Evolutionary conservation across 2,329 filamentous ascomycete species (phyloP).

Genomic region (Waltergamsia citrina): DNA sequence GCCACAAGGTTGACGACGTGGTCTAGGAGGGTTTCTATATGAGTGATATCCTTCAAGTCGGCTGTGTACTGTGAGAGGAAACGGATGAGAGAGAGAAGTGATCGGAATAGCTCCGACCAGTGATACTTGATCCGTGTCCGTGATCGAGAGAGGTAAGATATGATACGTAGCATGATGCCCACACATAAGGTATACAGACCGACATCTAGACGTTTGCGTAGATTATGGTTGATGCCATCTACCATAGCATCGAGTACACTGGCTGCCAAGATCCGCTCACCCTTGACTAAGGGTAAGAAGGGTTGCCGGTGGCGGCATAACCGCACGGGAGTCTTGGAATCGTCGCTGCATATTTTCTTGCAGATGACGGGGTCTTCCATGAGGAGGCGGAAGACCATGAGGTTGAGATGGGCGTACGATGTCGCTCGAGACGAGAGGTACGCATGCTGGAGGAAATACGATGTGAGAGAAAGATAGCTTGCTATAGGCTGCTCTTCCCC

Average conservation of each 20-base stretch:
- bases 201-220: constrained; percentile 75
- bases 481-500: constrained; percentile 66
- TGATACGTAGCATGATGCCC: constrained; percentile 70
- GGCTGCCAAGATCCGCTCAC: constrained; percentile 64
- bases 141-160: constrained; percentile 76
- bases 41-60: constrained; percentile 60
- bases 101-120: constrained; percentile 92
- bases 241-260: constrained; percentile 79
- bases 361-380: constrained; percentile 77
- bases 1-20: constrained; percentile 75
- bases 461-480: constrained; percentile 77
- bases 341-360: constrained; percentile 75
- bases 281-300: constrained; percentile 64
- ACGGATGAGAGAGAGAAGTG: constrained; percentile 75
- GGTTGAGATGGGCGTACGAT: constrained; percentile 74
- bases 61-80: constrained; percentile 82
- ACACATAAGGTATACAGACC: constrained; percentile 75
- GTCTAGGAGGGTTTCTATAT: constrained; percentile 66
- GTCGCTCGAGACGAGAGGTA: constrained; percentile 71
- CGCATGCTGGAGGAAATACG: constrained; percentile 89
- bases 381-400: constrained; percentile 77
- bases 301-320: constrained; percentile 86
- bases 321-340: constrained; percentile 64
- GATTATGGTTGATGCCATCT: constrained; percentile 89
- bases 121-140: constrained; percentile 79